These are phyloP conservation scores for Obba rivulosa DNA, from an alignment of 768 basidiomycete species.

Conservation along the genomic window DNA sequence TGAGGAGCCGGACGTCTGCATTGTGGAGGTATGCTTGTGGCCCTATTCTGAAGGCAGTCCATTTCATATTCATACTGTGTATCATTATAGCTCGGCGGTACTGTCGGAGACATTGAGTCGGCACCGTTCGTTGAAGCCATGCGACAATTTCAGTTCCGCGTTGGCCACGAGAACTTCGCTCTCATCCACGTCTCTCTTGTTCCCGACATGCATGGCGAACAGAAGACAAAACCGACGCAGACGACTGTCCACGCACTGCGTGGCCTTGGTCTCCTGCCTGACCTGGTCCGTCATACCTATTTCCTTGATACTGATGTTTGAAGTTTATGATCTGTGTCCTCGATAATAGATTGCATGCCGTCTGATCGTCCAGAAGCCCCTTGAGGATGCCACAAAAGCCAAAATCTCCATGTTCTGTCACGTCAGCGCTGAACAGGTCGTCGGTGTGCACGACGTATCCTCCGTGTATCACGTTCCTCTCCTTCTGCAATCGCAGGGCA, in stretches of 20 bases:
- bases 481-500: constrained; percentile 87
- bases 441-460: constrained; percentile 93
- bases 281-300: constrained; percentile 55
- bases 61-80: neutral
- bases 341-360: constrained; percentile 85
- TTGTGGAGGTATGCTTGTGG: constrained; percentile 80
- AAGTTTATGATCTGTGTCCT: neutral
- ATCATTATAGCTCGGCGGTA: constrained; percentile 91
- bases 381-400: constrained; percentile 82
- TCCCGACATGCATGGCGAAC: constrained; percentile 98
- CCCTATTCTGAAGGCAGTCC: neutral
- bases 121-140: constrained; percentile 98
- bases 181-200: constrained; percentile 96
- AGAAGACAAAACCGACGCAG: constrained; percentile 99
- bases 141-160: constrained; percentile 99
- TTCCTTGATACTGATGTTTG: neutral
- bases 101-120: constrained; percentile 97
- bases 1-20: constrained; percentile 92
- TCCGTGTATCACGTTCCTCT: constrained; percentile 98
- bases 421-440: constrained; percentile 80
- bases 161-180: constrained; percentile 94
- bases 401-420: constrained; percentile 99
- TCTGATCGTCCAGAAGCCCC: constrained; percentile 68
- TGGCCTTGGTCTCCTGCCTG: constrained; percentile 88
- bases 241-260: constrained; percentile 92